Conservation (phyloP, 2,329 filamentous ascomycete species). For the Talaromyces sp. region DNA sequence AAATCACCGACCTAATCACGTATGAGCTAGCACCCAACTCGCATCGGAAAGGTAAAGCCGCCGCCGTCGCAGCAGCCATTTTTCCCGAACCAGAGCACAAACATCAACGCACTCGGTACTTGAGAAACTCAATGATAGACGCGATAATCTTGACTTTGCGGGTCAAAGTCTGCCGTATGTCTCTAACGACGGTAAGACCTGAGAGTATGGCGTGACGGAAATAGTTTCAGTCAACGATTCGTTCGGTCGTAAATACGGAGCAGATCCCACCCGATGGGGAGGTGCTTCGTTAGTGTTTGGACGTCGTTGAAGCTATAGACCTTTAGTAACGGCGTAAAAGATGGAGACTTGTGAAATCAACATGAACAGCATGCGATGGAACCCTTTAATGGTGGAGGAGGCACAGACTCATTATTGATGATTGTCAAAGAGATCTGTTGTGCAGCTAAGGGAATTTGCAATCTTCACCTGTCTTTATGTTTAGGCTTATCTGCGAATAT, state of each 20-base stretch:
- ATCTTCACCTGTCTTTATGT: background rate
- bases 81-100: conserved; percentile 27
- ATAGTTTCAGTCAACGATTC: conserved; percentile 44
- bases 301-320: conserved; percentile 35
- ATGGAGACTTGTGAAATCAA: no score
- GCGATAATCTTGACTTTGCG: conserved; percentile 30
- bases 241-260: conserved; percentile 37
- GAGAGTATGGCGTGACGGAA: conserved; percentile 30
- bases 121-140: conserved; percentile 33
- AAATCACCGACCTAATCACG: conserved; percentile 40
- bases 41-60: conserved; percentile 44
- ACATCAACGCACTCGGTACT: background rate
- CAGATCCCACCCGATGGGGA: conserved; percentile 40
- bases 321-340: no score
- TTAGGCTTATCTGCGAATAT: background rate
- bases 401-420: no score
- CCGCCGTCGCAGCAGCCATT: conserved; percentile 41
- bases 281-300: conserved; percentile 40
- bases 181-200: conserved; percentile 33
- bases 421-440: no score
- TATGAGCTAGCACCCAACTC: conserved; percentile 42
- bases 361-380: no score
- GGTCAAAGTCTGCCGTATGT: conserved; percentile 30
- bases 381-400: no score
- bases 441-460: no score